phyloP scores from a whole-genome alignment of 495 filamentous ascomycete species.

The Penicillium subrubescens region DNA sequence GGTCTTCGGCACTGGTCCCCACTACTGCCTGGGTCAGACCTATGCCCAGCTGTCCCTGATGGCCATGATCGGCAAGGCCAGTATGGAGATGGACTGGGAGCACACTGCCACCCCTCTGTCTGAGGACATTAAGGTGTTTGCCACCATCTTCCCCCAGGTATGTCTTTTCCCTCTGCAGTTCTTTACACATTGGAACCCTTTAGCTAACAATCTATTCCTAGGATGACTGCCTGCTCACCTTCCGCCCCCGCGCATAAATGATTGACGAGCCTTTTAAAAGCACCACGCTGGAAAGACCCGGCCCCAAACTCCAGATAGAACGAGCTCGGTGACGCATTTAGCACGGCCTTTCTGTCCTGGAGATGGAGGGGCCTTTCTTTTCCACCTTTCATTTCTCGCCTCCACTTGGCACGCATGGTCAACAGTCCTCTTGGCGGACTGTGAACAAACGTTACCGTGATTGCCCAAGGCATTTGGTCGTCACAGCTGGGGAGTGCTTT shows the following conservation, averaged over 20 bases:
- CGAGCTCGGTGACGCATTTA: slow-evolving; percentile 16
- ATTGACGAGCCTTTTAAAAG: slow-evolving; percentile 20
- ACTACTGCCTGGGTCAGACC: slow-evolving; percentile 94
- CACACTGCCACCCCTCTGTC: slow-evolving; percentile 78
- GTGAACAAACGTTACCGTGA: slow-evolving; percentile 5
- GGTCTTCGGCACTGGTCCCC: slow-evolving; percentile 93
- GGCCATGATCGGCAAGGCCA: slow-evolving; percentile 93
- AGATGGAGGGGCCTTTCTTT: slow-evolving; percentile 34
- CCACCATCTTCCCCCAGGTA: slow-evolving; percentile 96
- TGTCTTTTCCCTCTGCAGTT: slow-evolving; percentile 30
- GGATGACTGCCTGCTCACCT: slow-evolving; percentile 48
- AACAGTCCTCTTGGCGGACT: slow-evolving; percentile 2
- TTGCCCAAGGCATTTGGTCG: not conserved
- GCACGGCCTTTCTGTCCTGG: slow-evolving; percentile 44
- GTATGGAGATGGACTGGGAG: slow-evolving; percentile 85
- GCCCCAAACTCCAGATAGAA: slow-evolving; percentile 26
- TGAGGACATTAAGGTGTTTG: slow-evolving; percentile 98
- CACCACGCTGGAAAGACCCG: slow-evolving; percentile 24
- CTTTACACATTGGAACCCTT: not conserved
- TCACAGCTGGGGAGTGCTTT: slow-evolving; percentile 7
- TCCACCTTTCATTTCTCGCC: slow-evolving; percentile 19
- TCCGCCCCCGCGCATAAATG: slow-evolving; percentile 44
- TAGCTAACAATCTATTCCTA: slow-evolving; percentile 26
- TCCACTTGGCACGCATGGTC: slow-evolving; percentile 18
- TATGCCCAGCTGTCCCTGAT: slow-evolving; percentile 91